Conservation (phyloP, 1,284 basidiomycete genomes). For the Rhizoctonia solani region DNA sequence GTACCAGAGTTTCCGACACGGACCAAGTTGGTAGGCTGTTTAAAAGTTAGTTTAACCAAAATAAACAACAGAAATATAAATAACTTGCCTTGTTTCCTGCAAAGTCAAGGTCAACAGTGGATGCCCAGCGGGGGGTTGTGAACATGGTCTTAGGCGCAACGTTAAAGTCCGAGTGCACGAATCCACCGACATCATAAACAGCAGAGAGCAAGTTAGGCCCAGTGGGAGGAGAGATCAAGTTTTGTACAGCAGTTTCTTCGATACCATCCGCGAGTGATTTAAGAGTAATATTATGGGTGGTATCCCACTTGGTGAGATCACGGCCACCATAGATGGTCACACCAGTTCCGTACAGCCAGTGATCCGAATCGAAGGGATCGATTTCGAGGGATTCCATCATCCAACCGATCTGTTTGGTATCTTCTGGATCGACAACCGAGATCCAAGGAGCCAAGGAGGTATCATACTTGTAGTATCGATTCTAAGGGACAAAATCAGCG, state of each 20-base stretch:
- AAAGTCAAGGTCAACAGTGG: constrained; percentile 56
- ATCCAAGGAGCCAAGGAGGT: constrained; percentile 60
- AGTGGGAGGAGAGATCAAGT: constrained; percentile 57
- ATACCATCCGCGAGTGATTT: constrained; percentile 64
- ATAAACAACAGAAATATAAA: neutral
- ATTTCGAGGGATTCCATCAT: constrained; percentile 56
- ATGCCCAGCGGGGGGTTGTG: constrained; percentile 54
- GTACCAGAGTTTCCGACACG: constrained; percentile 52
- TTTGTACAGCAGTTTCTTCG: constrained; percentile 63
- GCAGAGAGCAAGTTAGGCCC: constrained; percentile 59
- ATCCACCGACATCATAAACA: constrained; percentile 61
- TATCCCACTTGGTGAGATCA: constrained; percentile 61
- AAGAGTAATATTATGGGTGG: constrained; percentile 60
- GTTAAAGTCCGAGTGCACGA: constrained; percentile 56
- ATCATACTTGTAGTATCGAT: constrained; percentile 60
- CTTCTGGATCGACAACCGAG: constrained; percentile 43
- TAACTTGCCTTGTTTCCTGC: constrained; percentile 53
- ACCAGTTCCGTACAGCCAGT: constrained; percentile 61
- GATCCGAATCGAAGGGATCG: constrained; percentile 66
- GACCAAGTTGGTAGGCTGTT: constrained; percentile 56
- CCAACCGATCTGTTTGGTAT: constrained; percentile 50
- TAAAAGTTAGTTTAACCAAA: neutral
- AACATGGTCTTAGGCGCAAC: constrained; percentile 51
- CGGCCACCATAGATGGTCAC: constrained; percentile 54
- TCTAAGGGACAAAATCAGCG: constrained; percentile 29